Evolutionary conservation across 2,329 filamentous ascomycete species (phyloP), one percentile per base, ranked within the genome.

Genomic region (Chaetomium sp.): DNA sequence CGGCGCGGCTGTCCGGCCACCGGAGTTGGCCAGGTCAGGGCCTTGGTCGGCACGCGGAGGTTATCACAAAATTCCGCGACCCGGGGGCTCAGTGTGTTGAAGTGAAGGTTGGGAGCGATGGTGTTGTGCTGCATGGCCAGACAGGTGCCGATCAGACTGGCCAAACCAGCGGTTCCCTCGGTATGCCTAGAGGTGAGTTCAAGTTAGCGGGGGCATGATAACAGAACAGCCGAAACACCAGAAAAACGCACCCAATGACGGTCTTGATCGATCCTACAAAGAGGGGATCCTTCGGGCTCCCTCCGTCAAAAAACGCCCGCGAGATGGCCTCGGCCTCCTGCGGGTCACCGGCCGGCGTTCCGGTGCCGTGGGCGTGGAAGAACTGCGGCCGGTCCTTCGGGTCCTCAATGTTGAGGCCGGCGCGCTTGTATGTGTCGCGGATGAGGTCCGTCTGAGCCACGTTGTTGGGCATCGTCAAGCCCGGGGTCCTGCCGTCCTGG

Each of bases 381-480:
- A 77, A 78, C 62, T 67, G 63, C 3, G 51, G 74, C 9, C 72
- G 71, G 45, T 78, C 72, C 8, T 68, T 64, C 13, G 29, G 57
- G 12, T 47, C 38, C 1, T 42, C 2, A 8, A 71, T 68, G 62
- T 79, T 74, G 1, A 79, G 73, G 3, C 77, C 82, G 8, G 80
- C 75, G 12, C 67, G 71, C 0, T 29, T 57, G 65, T 84, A 84
- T 0, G 78, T 78, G 0, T 69, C 66, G 38, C 71, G 69, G 57
- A 83, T 83, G 0, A 82, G 68, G 0, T 57, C 63, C 1, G 73
- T 72, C 65, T 84, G 82, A 0, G 80, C 77, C 0, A 67, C 35
- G 0, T 69, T 62, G 45, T 72, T 83, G 0, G 84, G 84, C 67
- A 82, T 75, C 0, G 82, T 84, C 49, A 85, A 78, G 0, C 82